Evolutionary conservation across 148 eudicot genomes (phyloP).

Genomic region (Nyssa sinensis): DNA sequence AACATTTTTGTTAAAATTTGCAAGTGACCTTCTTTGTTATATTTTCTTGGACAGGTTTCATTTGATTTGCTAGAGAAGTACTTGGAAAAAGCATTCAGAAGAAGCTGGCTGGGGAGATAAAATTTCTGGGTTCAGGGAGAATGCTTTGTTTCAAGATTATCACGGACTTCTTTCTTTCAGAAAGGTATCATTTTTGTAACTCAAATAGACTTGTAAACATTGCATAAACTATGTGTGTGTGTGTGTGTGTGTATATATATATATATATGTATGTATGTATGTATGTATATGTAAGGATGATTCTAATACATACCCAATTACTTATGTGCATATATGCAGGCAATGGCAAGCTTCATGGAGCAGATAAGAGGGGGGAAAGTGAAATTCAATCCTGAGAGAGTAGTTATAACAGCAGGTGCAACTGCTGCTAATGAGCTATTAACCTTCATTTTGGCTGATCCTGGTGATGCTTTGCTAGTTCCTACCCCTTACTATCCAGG

Average conservation of each 20-base stretch:
- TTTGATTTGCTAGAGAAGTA: slow-evolving; percentile 84
- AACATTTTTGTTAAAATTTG: too few species aligned
- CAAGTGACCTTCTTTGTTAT: neutral
- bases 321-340: slow-evolving; percentile 47
- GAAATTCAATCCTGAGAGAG: slow-evolving; percentile 64
- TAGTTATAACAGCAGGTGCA: slow-evolving; percentile 90
- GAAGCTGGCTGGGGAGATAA: slow-evolving; percentile 44
- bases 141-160: slow-evolving; percentile 97
- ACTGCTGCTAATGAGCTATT: slow-evolving; percentile 90
- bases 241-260: too few species aligned
- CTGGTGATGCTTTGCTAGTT: slow-evolving; percentile 82
- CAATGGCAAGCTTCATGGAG: slow-evolving; percentile 96
- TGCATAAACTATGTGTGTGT: too few species aligned
- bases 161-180: slow-evolving; percentile 83
- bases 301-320: too few species aligned
- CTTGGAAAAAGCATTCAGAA: slow-evolving; percentile 62
- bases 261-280: neutral
- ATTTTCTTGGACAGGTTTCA: slow-evolving; percentile 67
- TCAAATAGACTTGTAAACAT: too few species aligned
- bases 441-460: slow-evolving; percentile 84
- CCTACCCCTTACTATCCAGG: slow-evolving; percentile 99
- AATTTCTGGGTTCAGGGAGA: slow-evolving; percentile 66
- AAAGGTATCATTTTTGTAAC: slow-evolving; percentile 43
- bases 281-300: neutral
- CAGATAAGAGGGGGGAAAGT: slow-evolving; percentile 85